Base-by-base conservation (phyloP, 305 asterid genomes). In the Solanum hybrid region DNA sequence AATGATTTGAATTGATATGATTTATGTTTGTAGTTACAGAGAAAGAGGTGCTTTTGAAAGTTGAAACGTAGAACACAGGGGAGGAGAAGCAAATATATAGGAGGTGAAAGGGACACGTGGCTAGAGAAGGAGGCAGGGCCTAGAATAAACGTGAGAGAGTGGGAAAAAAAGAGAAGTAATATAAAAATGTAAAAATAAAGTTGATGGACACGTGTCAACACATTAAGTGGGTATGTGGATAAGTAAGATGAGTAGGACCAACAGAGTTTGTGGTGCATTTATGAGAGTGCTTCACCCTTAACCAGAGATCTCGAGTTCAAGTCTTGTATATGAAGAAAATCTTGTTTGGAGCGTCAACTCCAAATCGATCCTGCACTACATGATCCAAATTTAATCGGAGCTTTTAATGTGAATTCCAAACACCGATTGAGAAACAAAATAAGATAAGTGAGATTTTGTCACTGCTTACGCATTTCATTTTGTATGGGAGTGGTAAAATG, bases 321-420 rank as follows among this genome's bases (percentile, higher is more conserved):
- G 1, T 0, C 0, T 0, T 14, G 20, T 0, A 5, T 46, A 46
- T 13, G 6, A 0, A 46, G 0, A 42, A 46, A 46, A 46, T 46
- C 0, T 10, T 39, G 4, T 39, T 42, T 4, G 5, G 0, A 46
- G 7, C 8, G 20, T 46, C 8, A 5, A 1, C 4, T 14, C 1
- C 2, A 46, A 46, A 5, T 46, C 0, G 3, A 2, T 5, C 20
- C 8, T 51, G 8, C 3, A 46, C 0, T 14, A 0, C 3, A 2
- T 2, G 8, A 46, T 46, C 2, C 0, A 2, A 14, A 14, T 46
- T 46, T 46, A 46, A 14, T 46, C 0, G 0, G 0, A 39, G 2
- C 13, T 39, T 14, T 14, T 46, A 46, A 14, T 14, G 3, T 14
- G 1, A 46, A 14, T 46, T 14, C 2, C 0, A 14, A 0, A 5